phyloP scores from a whole-genome alignment of 164 flowering plant genomes.

The Kingdonia uniflora region DNA sequence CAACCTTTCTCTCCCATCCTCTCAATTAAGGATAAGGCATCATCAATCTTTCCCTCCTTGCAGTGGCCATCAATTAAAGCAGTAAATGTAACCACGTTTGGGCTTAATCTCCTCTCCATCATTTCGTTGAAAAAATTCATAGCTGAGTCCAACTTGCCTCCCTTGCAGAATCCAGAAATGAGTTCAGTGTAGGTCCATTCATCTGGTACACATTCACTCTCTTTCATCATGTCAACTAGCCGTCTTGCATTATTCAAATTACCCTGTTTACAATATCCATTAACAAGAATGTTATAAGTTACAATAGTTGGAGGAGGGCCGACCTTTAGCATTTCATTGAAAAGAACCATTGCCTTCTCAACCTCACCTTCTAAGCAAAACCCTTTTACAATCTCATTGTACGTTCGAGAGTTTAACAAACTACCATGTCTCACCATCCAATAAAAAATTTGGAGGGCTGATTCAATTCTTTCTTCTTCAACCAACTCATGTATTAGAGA shows the following conservation, averaged over 20 bases:
- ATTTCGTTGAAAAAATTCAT: slow-evolving; percentile 35
- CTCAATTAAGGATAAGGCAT: slow-evolving; percentile 38
- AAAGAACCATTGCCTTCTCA: slow-evolving; percentile 57
- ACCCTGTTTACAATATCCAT: slow-evolving; percentile 42
- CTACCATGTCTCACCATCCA: slow-evolving; percentile 40
- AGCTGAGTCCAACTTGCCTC: slow-evolving; percentile 44
- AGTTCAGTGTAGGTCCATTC: slow-evolving; percentile 63
- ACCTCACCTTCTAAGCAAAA: slow-evolving; percentile 30
- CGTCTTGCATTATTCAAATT: slow-evolving; percentile 50
- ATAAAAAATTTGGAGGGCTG: slow-evolving; percentile 39
- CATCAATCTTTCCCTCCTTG: slow-evolving; percentile 45
- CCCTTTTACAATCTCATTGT: slow-evolving; percentile 56
- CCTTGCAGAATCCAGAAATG: slow-evolving; percentile 58
- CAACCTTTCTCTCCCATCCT: slow-evolving; percentile 45
- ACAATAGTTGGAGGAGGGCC: slow-evolving; percentile 59
- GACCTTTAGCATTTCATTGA: slow-evolving; percentile 43
- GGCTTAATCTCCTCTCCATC: slow-evolving; percentile 37
- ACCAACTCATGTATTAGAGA: slow-evolving; percentile 55
- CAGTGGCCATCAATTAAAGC: slow-evolving; percentile 70
- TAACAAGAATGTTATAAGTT: slow-evolving; percentile 64
- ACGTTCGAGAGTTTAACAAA: slow-evolving; percentile 34
- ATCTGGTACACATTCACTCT: slow-evolving; percentile 56
- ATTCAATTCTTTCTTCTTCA: slow-evolving; percentile 23
- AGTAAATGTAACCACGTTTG: slow-evolving; percentile 43
- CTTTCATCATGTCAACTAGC: slow-evolving; percentile 60